Evolutionary conservation across 1,139 yeast species (phyloP), one percentile per base, ranked within the genome.

Genomic region (Yamadazyma spencermartinsiae): DNA sequence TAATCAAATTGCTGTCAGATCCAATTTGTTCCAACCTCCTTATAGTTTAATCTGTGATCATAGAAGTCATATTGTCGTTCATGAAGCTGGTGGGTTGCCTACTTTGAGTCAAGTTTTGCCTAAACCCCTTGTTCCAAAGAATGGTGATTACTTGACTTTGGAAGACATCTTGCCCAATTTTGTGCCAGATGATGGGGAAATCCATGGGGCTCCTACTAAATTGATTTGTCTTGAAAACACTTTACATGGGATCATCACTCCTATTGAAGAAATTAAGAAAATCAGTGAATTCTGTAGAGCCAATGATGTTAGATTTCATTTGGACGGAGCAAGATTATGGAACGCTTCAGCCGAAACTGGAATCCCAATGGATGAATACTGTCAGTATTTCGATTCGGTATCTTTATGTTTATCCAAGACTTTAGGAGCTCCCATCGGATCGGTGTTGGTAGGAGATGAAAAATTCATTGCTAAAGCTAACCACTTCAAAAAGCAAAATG

Each of bases 61-160:
- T 58, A 72, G 96, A 48, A 85, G 92, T 15, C 98, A 89, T 57
- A 86, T 89, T 27, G 88, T 77, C 60, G 67, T 82, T 15, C 82
- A 82, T 54, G 97, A 90, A 63, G 96, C 96, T 10, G 96, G 90
- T 31, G 97, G 97, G 11, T 67, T 90, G 44, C 96, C 96, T 7
- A 80, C 88, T 37, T 71, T 89, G 49, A 85, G 95, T 23, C 95
- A 87, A 61, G 95, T 96, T 9, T 86, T 90, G 95, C 95, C 88
- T 7, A 80, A 81, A 23, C 89, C 97, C 1, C 87, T 88, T 4
- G 68, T 65, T 29, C 96, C 97, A 3, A 54, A 72, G 8, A 87
- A 87, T 55, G 92, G 90, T 15, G 57, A 75, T 40, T 80, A 86
- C 57, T 54, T 90, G 56, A 90, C 97, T 4, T 64, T 87, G 51